Base-by-base conservation (phyloP, 2,329 filamentous ascomycete species). In the Pyricularia sp. region DNA sequence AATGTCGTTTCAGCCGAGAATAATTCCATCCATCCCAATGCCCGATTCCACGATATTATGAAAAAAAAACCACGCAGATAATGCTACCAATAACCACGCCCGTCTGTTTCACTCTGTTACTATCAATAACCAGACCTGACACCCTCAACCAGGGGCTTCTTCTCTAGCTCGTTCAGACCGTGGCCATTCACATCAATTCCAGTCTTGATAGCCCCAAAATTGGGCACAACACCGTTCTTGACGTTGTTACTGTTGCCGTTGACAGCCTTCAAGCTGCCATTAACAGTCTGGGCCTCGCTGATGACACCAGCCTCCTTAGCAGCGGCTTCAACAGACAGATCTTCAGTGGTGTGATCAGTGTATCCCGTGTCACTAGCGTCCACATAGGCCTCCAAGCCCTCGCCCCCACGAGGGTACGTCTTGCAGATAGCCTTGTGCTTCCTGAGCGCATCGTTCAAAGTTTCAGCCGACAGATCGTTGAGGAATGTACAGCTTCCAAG, bases 281-380 rank as follows among this genome's bases (percentile, higher is more conserved):
- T 69, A 4, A 80, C 61, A 16, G 61, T 75, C 16, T 80, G 75
- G 9, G 82, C 69, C 22, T 78, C 75, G 19, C 68, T 72, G 33
- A 67, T 74, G 63, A 67, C 74, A 64, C 64, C 74, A 26, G 72
- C 72, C 66, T 77, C 72, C 31, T 76, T 70, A 66, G 76, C 67
- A 71, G 78, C 26, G 71, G 74, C 53, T 68, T 68, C 61, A 83
- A 86, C 8, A 13, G 53, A 57, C n/a, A 24, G 53, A 8, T 57
- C 53, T 24, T 57, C 53, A 1, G 53, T 28, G 3, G 35, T 73
- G n/a, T 77, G 71, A 12, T 78, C 66, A 0, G 75, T 76, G 66
- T 82, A 82, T 0, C 88, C 88, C 61, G 86, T 90, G 69, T 90
- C 88, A 66, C 82, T 86, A 1, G 82, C 77, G 71, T 90, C 88